phyloP scores from a whole-genome alignment of 805 yeast species.

The Hagleromyces aurorensis region DNA sequence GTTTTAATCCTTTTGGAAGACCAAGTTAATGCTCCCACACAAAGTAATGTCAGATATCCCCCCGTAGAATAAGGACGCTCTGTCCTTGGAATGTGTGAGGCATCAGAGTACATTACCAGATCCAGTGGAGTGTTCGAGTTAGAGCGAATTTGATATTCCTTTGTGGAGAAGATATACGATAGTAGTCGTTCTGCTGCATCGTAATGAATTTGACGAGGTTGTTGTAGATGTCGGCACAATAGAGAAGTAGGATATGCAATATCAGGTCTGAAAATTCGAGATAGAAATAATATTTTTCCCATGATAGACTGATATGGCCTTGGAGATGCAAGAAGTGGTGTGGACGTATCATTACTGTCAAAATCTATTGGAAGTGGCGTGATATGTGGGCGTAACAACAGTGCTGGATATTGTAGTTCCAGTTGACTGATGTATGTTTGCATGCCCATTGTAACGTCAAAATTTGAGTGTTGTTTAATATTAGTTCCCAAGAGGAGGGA shows the following conservation, averaged over 20 bases:
- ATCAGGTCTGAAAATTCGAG: conserved; percentile 13
- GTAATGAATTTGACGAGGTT: conserved; percentile 5
- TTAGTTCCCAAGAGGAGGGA: conserved; percentile 6
- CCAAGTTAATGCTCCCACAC: too few species aligned
- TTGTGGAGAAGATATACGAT: conserved; percentile 6
- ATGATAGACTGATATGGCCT: conserved; percentile 5
- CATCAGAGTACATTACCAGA: too few species aligned
- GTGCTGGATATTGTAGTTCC: too few species aligned
- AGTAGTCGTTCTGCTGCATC: conserved; percentile 4
- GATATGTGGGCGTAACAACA: too few species aligned
- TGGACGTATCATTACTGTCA: too few species aligned
- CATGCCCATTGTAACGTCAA: conserved; percentile 2
- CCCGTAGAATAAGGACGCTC: too few species aligned
- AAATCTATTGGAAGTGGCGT: too few species aligned
- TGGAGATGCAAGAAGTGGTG: too few species aligned
- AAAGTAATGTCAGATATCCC: too few species aligned
- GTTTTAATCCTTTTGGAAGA: too few species aligned
- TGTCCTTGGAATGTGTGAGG: too few species aligned
- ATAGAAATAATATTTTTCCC: conserved; percentile 5
- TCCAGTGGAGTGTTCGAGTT: too few species aligned
- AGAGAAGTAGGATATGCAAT: conserved; percentile 6
- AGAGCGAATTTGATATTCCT: conserved; percentile 1
- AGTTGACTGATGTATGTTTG: conserved; percentile 4
- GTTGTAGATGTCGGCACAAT: conserved; percentile 5
- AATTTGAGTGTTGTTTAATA: conserved; percentile 1